A percentile compares a stretch with the other conserved stretches of the same genome.
phyloP scores from a whole-genome alignment of 169 alveolate species.

The Fabrea salina region DNA sequence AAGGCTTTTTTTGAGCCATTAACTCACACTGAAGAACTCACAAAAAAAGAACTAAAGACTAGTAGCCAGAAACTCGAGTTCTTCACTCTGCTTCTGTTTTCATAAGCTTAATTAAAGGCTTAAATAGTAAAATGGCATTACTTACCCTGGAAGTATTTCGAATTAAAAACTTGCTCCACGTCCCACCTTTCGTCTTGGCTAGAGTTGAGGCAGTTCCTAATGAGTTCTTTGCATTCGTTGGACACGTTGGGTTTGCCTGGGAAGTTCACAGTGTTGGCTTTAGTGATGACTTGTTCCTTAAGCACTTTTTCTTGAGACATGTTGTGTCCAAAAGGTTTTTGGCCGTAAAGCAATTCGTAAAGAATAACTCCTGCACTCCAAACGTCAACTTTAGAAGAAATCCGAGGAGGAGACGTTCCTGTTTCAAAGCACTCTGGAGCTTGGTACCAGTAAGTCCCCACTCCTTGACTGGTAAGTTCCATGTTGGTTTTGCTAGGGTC shows the following conservation, averaged over 20 bases:
- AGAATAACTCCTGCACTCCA: constrained; percentile 89
- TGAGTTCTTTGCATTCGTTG: constrained; percentile 77
- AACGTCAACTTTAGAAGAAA: constrained; percentile 86
- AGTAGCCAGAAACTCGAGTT: neutral
- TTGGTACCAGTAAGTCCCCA: constrained; percentile 89
- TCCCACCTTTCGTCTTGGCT: constrained; percentile 70
- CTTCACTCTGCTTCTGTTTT: neutral
- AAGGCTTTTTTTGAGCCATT: neutral
- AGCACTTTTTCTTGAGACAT: constrained; percentile 73
- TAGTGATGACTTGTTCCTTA: constrained; percentile 69
- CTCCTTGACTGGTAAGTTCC: constrained; percentile 87
- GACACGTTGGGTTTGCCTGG: constrained; percentile 77
- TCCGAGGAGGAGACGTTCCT: constrained; percentile 58
- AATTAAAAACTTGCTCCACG: constrained; percentile 47
- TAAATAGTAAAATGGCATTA: too few relatives aligned
- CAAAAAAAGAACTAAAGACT: neutral
- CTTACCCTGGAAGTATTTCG: neutral
- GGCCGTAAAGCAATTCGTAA: constrained; percentile 83
- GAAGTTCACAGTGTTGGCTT: constrained; percentile 68
- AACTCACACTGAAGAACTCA: neutral
- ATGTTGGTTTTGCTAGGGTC: constrained; percentile 67
- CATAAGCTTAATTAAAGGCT: too few relatives aligned
- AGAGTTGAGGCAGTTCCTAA: constrained; percentile 61
- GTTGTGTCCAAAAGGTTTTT: constrained; percentile 86
- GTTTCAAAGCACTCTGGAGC: constrained; percentile 87